Evolutionary conservation across 768 basidiomycete species (phyloP), one percentile per base, ranked within the genome.

Genomic region (Albatrellus ellisii): DNA sequence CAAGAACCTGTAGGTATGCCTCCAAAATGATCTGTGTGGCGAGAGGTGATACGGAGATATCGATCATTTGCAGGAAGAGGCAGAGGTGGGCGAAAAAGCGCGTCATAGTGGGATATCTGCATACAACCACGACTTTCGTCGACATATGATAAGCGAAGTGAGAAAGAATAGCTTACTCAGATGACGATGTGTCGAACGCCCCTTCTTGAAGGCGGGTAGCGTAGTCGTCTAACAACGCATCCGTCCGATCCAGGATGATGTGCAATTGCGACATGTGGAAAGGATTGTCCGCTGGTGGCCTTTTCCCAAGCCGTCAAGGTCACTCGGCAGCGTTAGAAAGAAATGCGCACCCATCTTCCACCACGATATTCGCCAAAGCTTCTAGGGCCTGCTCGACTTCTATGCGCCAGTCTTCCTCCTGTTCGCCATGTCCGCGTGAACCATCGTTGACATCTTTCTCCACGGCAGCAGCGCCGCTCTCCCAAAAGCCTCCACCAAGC

Each of bases 41-140:
- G 10, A 75, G 59, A 2, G 80, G 76, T 0, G 91, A 83, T 0
- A 88, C 73, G 0, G 75, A 57, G 26, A 80, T 62, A 38, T 82
- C 80, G 26, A 95, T 83, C 62, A 89, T 75, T 47, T 84, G 78
- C 3, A 95, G 68, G 61, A 80, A 89, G 24, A 98, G 75, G 49
- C 88, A 88, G 18, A 98, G 64, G 55, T 99, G 94, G 0, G 91
- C 83, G 54, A 94, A 95, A 64, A 98, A 99, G 3, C 91, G 79
- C 34, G 75, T 77, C 68, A 87, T 70, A 0, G 72, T 68, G 0
- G 76, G 66, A 53, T 82, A 83, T 48, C 82, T 85, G 43, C 25
- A n/a, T n/a, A 14, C 5, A 4, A 14, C 48, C 2, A 43, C 21
- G 10, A 15, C 4, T 10, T 21, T 22, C 27, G 26, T 45, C 26